Base-by-base conservation (phyloP, 495 filamentous ascomycete species). In the Penicillium crystallinum region DNA sequence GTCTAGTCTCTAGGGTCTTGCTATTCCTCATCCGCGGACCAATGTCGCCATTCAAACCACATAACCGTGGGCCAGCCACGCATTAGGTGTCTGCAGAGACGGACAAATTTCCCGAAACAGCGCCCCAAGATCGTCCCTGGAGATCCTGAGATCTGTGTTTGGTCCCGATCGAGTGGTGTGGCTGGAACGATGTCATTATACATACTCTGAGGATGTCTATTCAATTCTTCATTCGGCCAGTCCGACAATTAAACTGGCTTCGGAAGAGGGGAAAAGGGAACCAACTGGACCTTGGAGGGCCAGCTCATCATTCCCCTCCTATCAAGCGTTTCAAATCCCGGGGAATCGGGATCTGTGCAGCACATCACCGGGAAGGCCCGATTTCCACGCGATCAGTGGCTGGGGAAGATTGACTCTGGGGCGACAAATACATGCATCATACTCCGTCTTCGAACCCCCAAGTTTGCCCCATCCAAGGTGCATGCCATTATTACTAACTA, bases 81-180 rank as follows among this genome's bases (percentile, higher is more conserved):
- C 25, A 19, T 7, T 4, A 10, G 15, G 22, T 22, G 9, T 39
- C 46, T 58, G 60, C 63, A 66, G 10, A 34, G 37, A 57, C 63
- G 63, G 63, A 55, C 35, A 61, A 57, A 61, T 63, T 64, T 10
- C 63, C 61, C 55, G 50, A 64, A 66, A 31, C 27, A 42, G 62
- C 19, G 27, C 18, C 29, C 39, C 45, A 12, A 53, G 57, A 64
- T 66, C 60, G 53, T 57, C 56, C 40, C 49, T 57, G 52, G 46
- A 48, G 50, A 60, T 53, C 52, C 54, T 42, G 42, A 48, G 50
- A 60, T 53, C 46, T 40, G 46, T 50, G 34, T 38, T 49, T 23
- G 30, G 34, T 15, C 51, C 53, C 57, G 55, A 65, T 63, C 57
- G 49, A 53, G 37, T 30, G 41, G 9, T 46, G 38, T 62, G 44